Base-by-base conservation (phyloP, 768 basidiomycete species). In the Fomitopsis serialis region DNA sequence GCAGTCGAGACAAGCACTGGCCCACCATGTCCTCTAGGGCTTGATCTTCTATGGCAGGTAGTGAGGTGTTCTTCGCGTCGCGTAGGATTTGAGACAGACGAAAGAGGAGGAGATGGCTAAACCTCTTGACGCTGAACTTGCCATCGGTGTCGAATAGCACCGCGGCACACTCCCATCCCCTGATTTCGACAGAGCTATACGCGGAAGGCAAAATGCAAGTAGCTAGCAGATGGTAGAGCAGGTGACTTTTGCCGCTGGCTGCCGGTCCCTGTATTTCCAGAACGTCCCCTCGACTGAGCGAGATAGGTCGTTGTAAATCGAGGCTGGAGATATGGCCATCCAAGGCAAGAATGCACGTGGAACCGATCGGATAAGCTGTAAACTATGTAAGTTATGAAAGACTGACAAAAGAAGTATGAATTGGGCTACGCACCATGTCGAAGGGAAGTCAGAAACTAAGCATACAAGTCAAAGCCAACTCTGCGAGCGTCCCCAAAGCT, bases 221-320 rank as follows among this genome's bases (percentile, higher is more conserved):
- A 12, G 80, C 68, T 24, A 88, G 65, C 46, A 90, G 66, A 63
- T 80, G 77, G 63, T 86, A 86, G 24, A 91, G 68, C n/a, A 94
- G 70, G 57, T 87, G 85, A 2, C 87, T 85, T 70, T 93, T 94
- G 25, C 89, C 91, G 6, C 85, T 82, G 24, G 75, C 78, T 3
- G 89, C 72, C 2, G 83, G 78, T 1, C 91, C 91, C 67, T 91
- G 85, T 21, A 94, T 74, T 67, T 89, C 85, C 57, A 92, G 69
- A 37, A 88, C 75, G 64, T 90, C 84, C 34, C 85, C 85, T 44
- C 74, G 70, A 43, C 66, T 57, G 32, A 81, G 61, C 24, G 74
- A 65, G 24, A 72, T 62, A 57, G 63, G 51, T 7, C 7, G 42
- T 45, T 45, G 15, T 58, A 52, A 23, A 42, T 61, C 19, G 25